phyloP scores from a whole-genome alignment of 192 early-diverging fungal genomes.

The Phlyctochytrium planicorne region DNA sequence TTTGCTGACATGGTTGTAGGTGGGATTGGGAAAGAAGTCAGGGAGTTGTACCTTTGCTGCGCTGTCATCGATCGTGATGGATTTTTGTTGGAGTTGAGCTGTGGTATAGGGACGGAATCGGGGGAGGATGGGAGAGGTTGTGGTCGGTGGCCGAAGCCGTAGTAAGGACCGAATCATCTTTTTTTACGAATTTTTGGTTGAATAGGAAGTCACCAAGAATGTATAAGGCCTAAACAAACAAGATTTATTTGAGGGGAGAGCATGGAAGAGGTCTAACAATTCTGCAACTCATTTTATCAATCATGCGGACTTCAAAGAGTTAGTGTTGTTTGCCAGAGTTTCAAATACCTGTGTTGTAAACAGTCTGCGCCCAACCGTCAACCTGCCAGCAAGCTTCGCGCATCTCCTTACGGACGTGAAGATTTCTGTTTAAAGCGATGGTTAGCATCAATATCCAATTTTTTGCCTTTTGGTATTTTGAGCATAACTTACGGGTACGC shows the following conservation, averaged over 20 bases:
- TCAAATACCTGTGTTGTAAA: constrained; percentile 77
- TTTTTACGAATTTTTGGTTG: too few relatives aligned
- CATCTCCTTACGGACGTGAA: constrained; percentile 84
- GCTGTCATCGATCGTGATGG: too few relatives aligned
- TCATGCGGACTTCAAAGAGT: constrained; percentile 61
- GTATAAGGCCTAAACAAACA: background rate
- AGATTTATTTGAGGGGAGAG: constrained; percentile 68
- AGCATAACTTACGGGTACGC: constrained; percentile 68
- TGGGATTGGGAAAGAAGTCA: too few relatives aligned
- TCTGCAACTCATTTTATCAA: constrained; percentile 76
- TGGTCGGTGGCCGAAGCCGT: too few relatives aligned
- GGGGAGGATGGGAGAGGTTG: too few relatives aligned
- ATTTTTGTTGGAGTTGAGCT: too few relatives aligned
- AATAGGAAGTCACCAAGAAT: too few relatives aligned
- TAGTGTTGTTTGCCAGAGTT: background rate
- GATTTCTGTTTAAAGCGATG: constrained; percentile 50
- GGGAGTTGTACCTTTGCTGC: too few relatives aligned
- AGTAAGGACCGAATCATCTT: too few relatives aligned
- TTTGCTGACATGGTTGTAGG: too few relatives aligned
- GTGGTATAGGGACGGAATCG: too few relatives aligned
- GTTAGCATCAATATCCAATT: background rate
- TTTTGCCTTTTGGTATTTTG: background rate
- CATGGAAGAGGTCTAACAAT: constrained; percentile 76
- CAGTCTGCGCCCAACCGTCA: constrained; percentile 91
- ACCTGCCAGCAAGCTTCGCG: constrained; percentile 92